These are phyloP conservation scores for Rhizoclosmatium globosum DNA, from an alignment of 192 early-diverging fungal genomes.

Conservation along the genomic window DNA sequence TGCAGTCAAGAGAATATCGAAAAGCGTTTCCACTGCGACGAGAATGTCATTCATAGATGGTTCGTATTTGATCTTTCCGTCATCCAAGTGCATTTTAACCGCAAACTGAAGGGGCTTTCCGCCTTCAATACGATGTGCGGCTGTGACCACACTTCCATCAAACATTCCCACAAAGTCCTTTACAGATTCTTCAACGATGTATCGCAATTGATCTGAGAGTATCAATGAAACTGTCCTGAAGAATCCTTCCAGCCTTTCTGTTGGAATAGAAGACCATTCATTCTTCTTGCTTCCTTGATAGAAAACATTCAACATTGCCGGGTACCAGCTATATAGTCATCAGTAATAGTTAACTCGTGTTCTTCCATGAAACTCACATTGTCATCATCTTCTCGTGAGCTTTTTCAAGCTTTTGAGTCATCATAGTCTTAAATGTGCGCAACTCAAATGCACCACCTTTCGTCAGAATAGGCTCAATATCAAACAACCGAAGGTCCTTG, in stretches of 20 bases:
- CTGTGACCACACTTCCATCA: slow-evolving; percentile 40
- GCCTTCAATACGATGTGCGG: slow-evolving; percentile 27
- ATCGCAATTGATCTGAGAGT: slow-evolving; percentile 59
- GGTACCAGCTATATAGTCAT: slow-evolving; percentile 62
- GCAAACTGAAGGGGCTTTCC: slow-evolving; percentile 51
- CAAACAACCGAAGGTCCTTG: slow-evolving; percentile 56
- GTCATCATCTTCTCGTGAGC: slow-evolving; percentile 67
- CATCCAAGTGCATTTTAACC: slow-evolving; percentile 54
- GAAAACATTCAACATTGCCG: slow-evolving; percentile 66
- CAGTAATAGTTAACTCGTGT: not conserved
- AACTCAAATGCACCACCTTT: slow-evolving; percentile 62
- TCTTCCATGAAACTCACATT: slow-evolving; percentile 41
- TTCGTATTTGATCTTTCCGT: slow-evolving; percentile 55
- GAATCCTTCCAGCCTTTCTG: slow-evolving; percentile 61
- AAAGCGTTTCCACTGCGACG: slow-evolving; percentile 52
- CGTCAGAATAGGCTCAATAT: slow-evolving; percentile 53
- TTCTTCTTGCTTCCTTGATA: slow-evolving; percentile 67
- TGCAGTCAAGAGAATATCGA: slow-evolving; percentile 56
- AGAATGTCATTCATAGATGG: slow-evolving; percentile 56
- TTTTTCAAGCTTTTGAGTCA: slow-evolving; percentile 62
- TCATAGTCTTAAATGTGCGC: slow-evolving; percentile 54
- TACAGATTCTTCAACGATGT: slow-evolving; percentile 55
- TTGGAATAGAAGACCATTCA: slow-evolving; percentile 61
- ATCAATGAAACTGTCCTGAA: slow-evolving; percentile 61
- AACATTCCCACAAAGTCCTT: slow-evolving; percentile 63